A percentile compares a stretch with the other conserved stretches of the same genome.
Conservation (phyloP, 805 yeast genomes). For the Candida golubevii region DNA sequence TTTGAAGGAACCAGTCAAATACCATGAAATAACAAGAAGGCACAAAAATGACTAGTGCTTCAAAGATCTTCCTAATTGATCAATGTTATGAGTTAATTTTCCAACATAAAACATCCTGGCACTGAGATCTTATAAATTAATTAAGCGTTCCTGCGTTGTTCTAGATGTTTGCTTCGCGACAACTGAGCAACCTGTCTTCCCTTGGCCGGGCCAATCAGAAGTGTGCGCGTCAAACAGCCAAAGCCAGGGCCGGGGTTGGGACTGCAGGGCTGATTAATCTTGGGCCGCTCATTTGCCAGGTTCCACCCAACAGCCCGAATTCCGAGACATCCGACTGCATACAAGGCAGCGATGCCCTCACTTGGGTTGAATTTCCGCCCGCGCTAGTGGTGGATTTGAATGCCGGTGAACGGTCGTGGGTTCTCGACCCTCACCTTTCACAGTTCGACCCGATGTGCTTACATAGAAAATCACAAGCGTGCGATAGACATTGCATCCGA, state of each 20-base stretch:
- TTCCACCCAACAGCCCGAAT: too few relatives aligned
- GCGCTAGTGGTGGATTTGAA: slow-evolving; percentile 6
- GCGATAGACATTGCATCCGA: background rate
- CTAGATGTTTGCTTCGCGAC: background rate
- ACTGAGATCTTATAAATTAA: too few relatives aligned
- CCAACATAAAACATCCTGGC: too few relatives aligned
- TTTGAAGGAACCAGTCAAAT: too few relatives aligned
- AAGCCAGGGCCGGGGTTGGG: slow-evolving; percentile 4
- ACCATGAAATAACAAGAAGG: too few relatives aligned
- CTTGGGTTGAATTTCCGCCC: slow-evolving; percentile 2
- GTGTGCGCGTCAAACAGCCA: background rate
- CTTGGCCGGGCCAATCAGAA: slow-evolving; percentile 3
- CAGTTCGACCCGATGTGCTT: background rate
- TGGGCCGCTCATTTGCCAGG: slow-evolving; percentile 9
- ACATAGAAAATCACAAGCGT: too few relatives aligned
- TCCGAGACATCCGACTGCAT: too few relatives aligned
- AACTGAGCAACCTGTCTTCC: background rate
- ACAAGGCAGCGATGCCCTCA: too few relatives aligned
- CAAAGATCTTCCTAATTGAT: too few relatives aligned
- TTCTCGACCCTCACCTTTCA: slow-evolving; percentile 2
- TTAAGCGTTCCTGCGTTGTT: background rate
- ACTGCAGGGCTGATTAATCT: slow-evolving; percentile 16
- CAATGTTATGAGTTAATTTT: too few relatives aligned
- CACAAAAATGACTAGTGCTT: too few relatives aligned
- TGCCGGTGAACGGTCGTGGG: slow-evolving; percentile 4